Base-by-base conservation (phyloP, 495 filamentous ascomycete genomes). In the Thermothielavioides terrestris region DNA sequence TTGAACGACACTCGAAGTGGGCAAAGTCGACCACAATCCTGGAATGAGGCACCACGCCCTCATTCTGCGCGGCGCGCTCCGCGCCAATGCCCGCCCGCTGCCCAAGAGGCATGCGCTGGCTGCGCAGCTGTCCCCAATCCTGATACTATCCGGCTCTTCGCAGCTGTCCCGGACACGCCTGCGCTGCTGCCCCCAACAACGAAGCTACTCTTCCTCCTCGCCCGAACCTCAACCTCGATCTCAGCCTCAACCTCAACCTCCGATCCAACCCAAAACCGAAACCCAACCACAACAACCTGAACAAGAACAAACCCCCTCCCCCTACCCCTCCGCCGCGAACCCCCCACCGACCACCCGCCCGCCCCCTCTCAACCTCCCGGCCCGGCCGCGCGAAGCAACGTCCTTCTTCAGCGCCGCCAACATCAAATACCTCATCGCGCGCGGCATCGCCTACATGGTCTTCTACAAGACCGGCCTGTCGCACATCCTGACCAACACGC, bases 401-500 rank as follows among this genome's bases (percentile, higher is more conserved):
- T 4, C 10, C 15, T 38, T 34, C 32, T 38, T 37, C 59, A 70
- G 28, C n/a, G n/a, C n/a, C n/a, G 66, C 62, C 23, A 57, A 61
- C 25, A 57, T 79, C 55, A 50, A 8, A 1, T 71, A 84, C 67
- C 59, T 71, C 32, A 66, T 75, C 58, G 38, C 52, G 0, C 59
- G 71, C 4, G 83, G 81, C 38, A 78, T 77, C 46, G 71, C 77
- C 18, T 86, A 85, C 66, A 58, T 81, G 6, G 65, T 67, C 26
- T 97, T 97, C 77, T 97, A 95, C 79, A 94, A 94, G 63, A 77
- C 79, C 21, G 91, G 91, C 12, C 63, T 95, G 22, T 77, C 76
- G 55, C 78, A 82, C 46, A 80, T 95, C 46, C 72, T 68, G 49
- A 58, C 56, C 23, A 89, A 88, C 68, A 49, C 42, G 48, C 52